phyloP scores from a whole-genome alignment of 2,329 filamentous ascomycete genomes.

The Fragosphaeria purpurea region DNA sequence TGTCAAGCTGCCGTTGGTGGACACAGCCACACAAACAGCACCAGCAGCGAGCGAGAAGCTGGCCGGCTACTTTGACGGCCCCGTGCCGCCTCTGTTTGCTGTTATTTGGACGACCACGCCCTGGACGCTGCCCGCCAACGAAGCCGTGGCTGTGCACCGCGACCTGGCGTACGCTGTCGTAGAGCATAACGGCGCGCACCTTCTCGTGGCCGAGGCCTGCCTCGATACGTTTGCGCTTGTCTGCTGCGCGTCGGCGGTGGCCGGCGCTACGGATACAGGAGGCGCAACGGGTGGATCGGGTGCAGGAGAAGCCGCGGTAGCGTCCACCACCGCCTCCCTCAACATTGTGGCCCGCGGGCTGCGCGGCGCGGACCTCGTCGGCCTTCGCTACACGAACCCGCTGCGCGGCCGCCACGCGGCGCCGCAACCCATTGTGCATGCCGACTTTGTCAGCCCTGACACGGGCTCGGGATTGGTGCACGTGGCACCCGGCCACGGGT shows the following conservation, averaged over 20 bases:
- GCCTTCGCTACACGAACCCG: slow-evolving; percentile 58
- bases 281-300: too few species aligned
- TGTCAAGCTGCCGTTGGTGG: slow-evolving; percentile 63
- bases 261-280: too few species aligned
- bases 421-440: slow-evolving; percentile 64
- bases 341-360: slow-evolving; percentile 63
- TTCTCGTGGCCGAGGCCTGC: slow-evolving; percentile 64
- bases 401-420: slow-evolving; percentile 50
- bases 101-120: slow-evolving; percentile 98
- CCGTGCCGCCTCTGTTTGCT: slow-evolving; percentile 49
- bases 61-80: background rate
- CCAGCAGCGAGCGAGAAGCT: slow-evolving; percentile 16
- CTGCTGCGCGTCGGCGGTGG: slow-evolving; percentile 28
- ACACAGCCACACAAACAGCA: too few species aligned
- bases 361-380: slow-evolving; percentile 56
- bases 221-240: slow-evolving; percentile 46
- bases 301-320: too few species aligned
- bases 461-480: slow-evolving; percentile 97
- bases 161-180: slow-evolving; percentile 67
- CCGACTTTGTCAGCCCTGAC: slow-evolving; percentile 77
- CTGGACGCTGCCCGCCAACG: slow-evolving; percentile 92
- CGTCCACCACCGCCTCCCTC: slow-evolving; percentile 41
- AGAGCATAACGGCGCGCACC: slow-evolving; percentile 42
- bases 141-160: slow-evolving; percentile 71
- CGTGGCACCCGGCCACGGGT: slow-evolving; percentile 85